Percentiles rank a stretch among this genome's conserved stretches.
These are phyloP conservation scores for Iberis amara DNA, from an alignment of 441 rosid genomes.

Conservation along the genomic window DNA sequence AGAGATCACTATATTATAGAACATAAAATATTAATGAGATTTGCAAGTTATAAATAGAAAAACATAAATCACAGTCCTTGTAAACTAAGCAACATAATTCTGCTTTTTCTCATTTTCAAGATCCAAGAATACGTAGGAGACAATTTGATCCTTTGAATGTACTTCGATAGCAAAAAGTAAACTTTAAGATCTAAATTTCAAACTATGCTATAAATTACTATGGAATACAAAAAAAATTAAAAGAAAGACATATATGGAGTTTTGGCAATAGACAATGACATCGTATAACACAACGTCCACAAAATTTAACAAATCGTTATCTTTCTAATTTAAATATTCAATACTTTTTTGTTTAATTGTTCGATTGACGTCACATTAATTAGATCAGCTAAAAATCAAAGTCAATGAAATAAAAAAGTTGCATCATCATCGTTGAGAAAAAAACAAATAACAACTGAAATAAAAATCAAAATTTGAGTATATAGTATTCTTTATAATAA, in stretches of 20 bases:
- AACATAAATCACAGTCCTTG: neutral
- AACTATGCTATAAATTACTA: too few species aligned
- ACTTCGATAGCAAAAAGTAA: constrained; percentile 3
- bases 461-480: neutral
- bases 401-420: neutral
- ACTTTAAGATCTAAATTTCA: too few species aligned
- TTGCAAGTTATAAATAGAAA: neutral
- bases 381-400: constrained; percentile 8
- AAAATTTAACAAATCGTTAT: neutral
- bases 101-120: constrained; percentile 12
- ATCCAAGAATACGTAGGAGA: neutral
- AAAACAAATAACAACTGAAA: neutral
- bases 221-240: too few species aligned
- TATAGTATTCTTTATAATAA: too few species aligned
- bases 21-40: constrained; percentile 1
- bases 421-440: neutral
- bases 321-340: neutral
- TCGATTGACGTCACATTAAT: neutral
- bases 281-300: constrained; percentile 11
- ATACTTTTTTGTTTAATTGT: neutral
- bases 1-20: neutral
- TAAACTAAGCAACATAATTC: constrained; percentile 15
- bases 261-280: constrained; percentile 10
- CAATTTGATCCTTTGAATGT: neutral
- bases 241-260: too few species aligned